Conservation (phyloP, 495 filamentous ascomycete species). For the Rusavskia elegans region DNA sequence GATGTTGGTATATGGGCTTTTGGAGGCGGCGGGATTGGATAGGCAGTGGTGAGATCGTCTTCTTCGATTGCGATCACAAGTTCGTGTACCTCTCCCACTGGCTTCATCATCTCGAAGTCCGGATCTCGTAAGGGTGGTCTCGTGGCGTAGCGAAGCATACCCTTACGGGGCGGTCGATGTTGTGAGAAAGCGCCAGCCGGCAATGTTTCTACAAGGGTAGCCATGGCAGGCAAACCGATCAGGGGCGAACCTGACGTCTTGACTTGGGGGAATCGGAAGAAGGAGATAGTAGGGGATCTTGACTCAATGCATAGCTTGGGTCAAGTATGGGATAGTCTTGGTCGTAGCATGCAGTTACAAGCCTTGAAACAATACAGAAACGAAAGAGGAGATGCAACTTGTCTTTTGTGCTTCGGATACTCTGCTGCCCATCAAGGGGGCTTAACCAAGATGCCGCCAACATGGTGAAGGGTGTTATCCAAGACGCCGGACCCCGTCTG, state of each 20-base stretch:
- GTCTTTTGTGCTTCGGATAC: background rate
- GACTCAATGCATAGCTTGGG: no score
- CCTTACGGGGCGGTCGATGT: background rate
- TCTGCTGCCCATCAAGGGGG: background rate
- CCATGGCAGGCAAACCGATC: background rate
- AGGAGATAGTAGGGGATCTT: no score
- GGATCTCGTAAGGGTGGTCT: background rate
- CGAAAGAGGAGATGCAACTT: background rate
- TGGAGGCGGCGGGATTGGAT: conserved; percentile 9
- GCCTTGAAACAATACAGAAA: background rate
- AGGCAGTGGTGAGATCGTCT: background rate
- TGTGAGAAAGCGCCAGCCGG: background rate
- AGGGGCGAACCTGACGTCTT: no score
- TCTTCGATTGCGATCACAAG: conserved; percentile 12
- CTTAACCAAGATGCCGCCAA: background rate
- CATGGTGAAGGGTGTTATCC: background rate
- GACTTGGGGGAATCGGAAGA: no score
- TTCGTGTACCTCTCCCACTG: conserved; percentile 3
- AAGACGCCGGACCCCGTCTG: background rate
- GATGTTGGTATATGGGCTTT: conserved; percentile 3
- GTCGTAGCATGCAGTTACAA: no score
- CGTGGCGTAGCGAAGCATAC: background rate
- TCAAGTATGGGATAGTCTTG: no score
- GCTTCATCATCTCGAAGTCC: conserved; percentile 12
- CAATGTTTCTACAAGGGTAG: background rate